phyloP scores from a whole-genome alignment of 176 grass and related monocot genomes.

The Thalia dealbata region DNA sequence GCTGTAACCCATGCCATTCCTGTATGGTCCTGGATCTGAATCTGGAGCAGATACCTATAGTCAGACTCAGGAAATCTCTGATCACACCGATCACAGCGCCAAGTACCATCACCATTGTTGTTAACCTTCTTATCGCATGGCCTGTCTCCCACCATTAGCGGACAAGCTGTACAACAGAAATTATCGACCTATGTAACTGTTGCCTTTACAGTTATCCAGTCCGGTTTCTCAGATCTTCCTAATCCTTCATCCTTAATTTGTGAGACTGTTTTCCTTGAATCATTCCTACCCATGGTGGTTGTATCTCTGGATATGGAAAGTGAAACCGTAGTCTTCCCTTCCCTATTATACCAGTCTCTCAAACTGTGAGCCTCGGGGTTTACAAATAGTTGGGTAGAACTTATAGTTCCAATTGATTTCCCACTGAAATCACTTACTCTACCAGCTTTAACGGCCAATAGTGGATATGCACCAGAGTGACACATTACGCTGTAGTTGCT shows the following conservation, averaged over 20 bases:
- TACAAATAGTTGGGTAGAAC: conserved; percentile 46
- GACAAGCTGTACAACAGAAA: conserved; percentile 80
- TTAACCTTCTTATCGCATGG: conserved; percentile 74
- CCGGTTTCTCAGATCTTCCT: conserved; percentile 50
- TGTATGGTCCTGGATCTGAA: conserved; percentile 81
- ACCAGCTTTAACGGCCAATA: conserved; percentile 59
- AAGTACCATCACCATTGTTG: conserved; percentile 83
- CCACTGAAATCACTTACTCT: conserved; percentile 52
- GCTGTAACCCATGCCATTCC: conserved; percentile 50
- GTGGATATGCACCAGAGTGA: conserved; percentile 64
- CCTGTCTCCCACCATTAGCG: conserved; percentile 27
- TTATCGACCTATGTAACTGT: conserved; percentile 35
- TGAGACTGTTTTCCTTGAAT: conserved; percentile 43
- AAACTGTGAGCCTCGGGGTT: conserved; percentile 51
- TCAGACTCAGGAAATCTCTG: conserved; percentile 38
- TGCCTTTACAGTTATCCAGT: conserved; percentile 62
- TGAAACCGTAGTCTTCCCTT: conserved; percentile 46
- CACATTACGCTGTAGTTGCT: conserved; percentile 50
- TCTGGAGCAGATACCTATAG: conserved; percentile 64
- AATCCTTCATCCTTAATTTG: conserved; percentile 83
- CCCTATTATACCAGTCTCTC: conserved; percentile 65
- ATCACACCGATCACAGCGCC: conserved; percentile 63
- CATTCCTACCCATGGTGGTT: conserved; percentile 33
- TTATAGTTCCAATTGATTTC: conserved; percentile 33
- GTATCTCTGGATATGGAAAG: conserved; percentile 51